Evolutionary conservation across 2,329 filamentous ascomycete genomes (phyloP), one percentile per base, ranked within the genome.

Genomic region (Botrytis pseudocinerea): DNA sequence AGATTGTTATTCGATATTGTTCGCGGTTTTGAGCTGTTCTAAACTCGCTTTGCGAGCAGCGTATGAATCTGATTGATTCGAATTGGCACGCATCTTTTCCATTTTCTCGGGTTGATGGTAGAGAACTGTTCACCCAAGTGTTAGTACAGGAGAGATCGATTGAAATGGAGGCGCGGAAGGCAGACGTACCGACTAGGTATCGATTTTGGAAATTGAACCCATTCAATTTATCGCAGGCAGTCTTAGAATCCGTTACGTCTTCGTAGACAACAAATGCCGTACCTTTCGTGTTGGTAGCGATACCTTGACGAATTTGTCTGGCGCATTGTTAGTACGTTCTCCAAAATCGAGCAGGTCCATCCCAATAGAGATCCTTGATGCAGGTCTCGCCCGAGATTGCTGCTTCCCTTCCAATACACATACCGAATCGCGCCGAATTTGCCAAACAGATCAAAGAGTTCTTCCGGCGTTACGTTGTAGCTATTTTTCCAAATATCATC

Each of bases 121-220:
- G 82, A 93, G 84, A 74, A 93, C 91, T 89, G 79, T 68, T 71
- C 14, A 20, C 46, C 18, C 48, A 10, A 44, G 51, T 63, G 48
- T 77, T 74, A 77, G 75, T 54, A 65, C 35, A 12, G 25, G 22
- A 14, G 18, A 22, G 10, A 40, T 46, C 28, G 62, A 42, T 40
- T 72, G n/a, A 51, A 66, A 40, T 57, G 71, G 42, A 62, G 64
- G 69, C 54, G 32, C 32, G 28, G 16, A 32, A 40, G 51, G 20
- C 51, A 59, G 59, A 90, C 93, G 75, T 89, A 97, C 94, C 94
- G 81, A 99, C 96, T 80, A 99, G 93, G 85, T 99, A 99, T 83
- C 96, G 93, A 86, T 95, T 97, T 87, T 99, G 96, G 84, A 99
- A 99, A 87, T 99, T 99, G 91, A 97, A 99, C 83, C 96, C 96